Evolutionary conservation across 1,284 basidiomycete genomes (phyloP), one percentile per base, ranked within the genome.

Genomic region (Xerocomus amazonicus): DNA sequence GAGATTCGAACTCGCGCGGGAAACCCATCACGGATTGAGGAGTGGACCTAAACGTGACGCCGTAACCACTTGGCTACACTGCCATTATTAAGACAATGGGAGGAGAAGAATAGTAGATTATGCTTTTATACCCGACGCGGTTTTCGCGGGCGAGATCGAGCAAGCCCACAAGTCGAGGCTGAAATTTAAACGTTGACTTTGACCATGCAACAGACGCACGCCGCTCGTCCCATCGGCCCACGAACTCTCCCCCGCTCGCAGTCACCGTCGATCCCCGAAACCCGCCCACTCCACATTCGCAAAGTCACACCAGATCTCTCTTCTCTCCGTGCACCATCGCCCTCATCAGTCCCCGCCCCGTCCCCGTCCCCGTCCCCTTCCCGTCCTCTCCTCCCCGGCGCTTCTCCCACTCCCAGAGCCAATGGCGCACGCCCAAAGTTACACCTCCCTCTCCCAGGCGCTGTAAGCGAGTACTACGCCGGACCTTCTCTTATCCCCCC

Each of bases 41-140:
- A 45, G 41, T 38, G 40, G 55, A 69, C 75, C 75, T 77, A 77
- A 77, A 77, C 76, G 75, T 77, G 74, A 77, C 75, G 77, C 75
- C 77, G 75, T 77, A 77, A 77, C 75, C 75, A 77, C 75, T 77
- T 77, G 77, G 75, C 77, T 77, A 77, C 76, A 77, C 74, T 78
- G 73, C 77, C 75, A 42, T 67, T 9, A 3, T 13, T 1, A 16
- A 29, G 0, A 31, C 36, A 32, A 38, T n/a, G 16, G 19, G 9
- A 19, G 9, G n/a, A n/a, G 14, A 16, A 31, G n/a, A 6, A 14
- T 43, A 43, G 33, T 23, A 16, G 31, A 34, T 27, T 26, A 12
- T 26, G 4, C 14, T 29, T 16, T 9, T 43, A 3, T 42, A 45
- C 55, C 19, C 45, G 55, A 55, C 55, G 50, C 49, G 52, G 48